Conservation (phyloP, 225 moss, liverwort and hornwort species). For the Pseudoscleropodium purum region DNA sequence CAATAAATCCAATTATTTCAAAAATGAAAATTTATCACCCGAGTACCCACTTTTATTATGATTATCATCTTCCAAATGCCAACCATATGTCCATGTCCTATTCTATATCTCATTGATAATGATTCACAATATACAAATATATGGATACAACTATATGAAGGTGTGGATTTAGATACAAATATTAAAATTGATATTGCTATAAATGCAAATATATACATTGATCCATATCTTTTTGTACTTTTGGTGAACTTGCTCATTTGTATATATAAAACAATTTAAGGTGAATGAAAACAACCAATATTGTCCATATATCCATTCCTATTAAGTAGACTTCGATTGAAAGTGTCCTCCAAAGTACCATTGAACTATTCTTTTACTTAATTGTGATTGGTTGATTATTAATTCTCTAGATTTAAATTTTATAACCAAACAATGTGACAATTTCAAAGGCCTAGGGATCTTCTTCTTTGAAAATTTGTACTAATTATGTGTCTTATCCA, state of each 20-base stretch:
- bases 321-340: not conserved
- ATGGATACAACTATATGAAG: fast-evolving
- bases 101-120: not conserved
- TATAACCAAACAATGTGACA: not conserved
- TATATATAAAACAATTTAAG: too few species aligned
- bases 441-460: not conserved
- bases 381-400: fast-evolving
- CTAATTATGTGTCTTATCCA: not conserved
- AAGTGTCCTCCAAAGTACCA: not conserved
- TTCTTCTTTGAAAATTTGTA: not conserved
- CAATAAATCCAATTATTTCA: fast-evolving
- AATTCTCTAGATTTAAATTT: not conserved
- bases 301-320: fast-evolving
- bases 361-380: fast-evolving
- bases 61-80: fast-evolving
- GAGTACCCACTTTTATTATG: not conserved
- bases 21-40: not conserved
- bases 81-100: fast-evolving
- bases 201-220: not conserved
- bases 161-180: not conserved
- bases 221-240: not conserved
- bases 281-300: not conserved
- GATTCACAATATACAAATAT: not conserved
- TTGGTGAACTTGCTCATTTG: not conserved
- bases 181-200: too few species aligned